A percentile compares a stretch with the other conserved stretches of the same genome.
phyloP scores from a whole-genome alignment of 208 protist species.

The Trypanosoma cruzi region DNA sequence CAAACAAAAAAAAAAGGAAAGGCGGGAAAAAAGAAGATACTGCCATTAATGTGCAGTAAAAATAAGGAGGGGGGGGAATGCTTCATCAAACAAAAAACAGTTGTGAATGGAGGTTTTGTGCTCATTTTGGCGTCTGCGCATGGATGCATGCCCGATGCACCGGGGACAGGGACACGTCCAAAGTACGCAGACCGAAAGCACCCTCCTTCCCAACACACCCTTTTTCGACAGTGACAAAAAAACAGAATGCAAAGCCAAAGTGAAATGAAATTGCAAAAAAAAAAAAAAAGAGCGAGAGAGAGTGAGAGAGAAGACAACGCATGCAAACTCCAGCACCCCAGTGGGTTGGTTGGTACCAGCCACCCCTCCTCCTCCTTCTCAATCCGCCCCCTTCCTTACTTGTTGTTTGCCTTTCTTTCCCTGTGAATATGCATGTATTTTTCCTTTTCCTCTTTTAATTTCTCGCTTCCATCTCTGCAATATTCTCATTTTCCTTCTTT shows the following conservation, averaged over 20 bases:
- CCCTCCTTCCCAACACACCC: not conserved
- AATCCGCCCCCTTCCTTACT: not conserved
- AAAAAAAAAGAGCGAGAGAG: not conserved
- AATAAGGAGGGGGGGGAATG: not conserved
- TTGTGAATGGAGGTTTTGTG: not conserved
- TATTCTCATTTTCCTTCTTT: slow-evolving; percentile 1
- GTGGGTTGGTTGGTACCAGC: not conserved
- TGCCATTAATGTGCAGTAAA: not conserved
- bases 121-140: not conserved
- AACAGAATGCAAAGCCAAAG: not conserved
- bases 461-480: not conserved
- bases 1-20: slow-evolving; percentile 15
- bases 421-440: not conserved
- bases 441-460: not conserved
- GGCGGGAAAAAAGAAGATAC: not conserved
- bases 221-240: slow-evolving; percentile 1
- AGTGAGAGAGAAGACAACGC: not conserved
- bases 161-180: not conserved
- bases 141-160: not conserved
- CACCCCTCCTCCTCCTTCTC: too few species aligned
- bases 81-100: not conserved
- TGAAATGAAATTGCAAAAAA: not conserved
- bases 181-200: not conserved
- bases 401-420: not conserved
- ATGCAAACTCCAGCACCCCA: not conserved